A percentile compares a stretch with the other conserved stretches of the same genome.
These are phyloP conservation scores for Elongisporangium prolatum DNA, from an alignment of 352 stramenopile genomes.

Conservation along the genomic window DNA sequence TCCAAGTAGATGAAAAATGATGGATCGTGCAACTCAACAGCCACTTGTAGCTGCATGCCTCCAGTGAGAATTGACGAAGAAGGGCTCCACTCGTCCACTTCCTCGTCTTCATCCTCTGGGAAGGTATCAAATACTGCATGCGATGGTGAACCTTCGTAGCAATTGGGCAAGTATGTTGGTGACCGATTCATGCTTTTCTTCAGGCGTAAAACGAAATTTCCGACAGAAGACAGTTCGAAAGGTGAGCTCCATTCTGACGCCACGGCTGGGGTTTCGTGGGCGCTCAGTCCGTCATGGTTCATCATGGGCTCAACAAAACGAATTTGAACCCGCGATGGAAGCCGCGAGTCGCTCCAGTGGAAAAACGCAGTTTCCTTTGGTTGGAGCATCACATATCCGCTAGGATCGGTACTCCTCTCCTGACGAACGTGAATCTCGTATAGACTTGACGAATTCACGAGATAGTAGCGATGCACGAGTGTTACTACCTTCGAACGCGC, in stretches of 20 bases:
- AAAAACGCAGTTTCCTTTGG: slow-evolving; percentile 70
- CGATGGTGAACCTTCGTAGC: slow-evolving; percentile 29
- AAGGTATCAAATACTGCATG: not conserved
- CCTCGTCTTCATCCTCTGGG: slow-evolving; percentile 21
- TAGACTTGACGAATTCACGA: slow-evolving; percentile 66
- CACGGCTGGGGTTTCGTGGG: not conserved
- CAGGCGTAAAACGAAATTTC: slow-evolving; percentile 75
- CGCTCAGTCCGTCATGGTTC: slow-evolving; percentile 1
- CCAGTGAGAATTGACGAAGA: slow-evolving; percentile 26
- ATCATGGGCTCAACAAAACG: slow-evolving; percentile 48
- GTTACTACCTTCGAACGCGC: slow-evolving; percentile 74
- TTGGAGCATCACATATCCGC: slow-evolving; percentile 32
- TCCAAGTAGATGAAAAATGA: slow-evolving; percentile 65
- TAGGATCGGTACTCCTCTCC: slow-evolving; percentile 32
- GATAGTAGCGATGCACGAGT: slow-evolving; percentile 75
- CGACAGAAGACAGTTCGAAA: slow-evolving; percentile 75
- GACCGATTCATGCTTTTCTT: slow-evolving; percentile 48
- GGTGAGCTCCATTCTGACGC: slow-evolving; percentile 72
- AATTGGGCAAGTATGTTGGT: slow-evolving; percentile 29
- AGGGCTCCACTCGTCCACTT: slow-evolving; percentile 28
- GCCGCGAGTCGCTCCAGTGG: slow-evolving; percentile 65
- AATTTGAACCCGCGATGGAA: slow-evolving; percentile 65
- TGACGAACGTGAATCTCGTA: slow-evolving; percentile 71
- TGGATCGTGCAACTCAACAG: slow-evolving; percentile 75
- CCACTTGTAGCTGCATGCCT: slow-evolving; percentile 64